Evolutionary conservation across 2,329 filamentous ascomycete species (phyloP).

Genomic region (Penicillium sp.): DNA sequence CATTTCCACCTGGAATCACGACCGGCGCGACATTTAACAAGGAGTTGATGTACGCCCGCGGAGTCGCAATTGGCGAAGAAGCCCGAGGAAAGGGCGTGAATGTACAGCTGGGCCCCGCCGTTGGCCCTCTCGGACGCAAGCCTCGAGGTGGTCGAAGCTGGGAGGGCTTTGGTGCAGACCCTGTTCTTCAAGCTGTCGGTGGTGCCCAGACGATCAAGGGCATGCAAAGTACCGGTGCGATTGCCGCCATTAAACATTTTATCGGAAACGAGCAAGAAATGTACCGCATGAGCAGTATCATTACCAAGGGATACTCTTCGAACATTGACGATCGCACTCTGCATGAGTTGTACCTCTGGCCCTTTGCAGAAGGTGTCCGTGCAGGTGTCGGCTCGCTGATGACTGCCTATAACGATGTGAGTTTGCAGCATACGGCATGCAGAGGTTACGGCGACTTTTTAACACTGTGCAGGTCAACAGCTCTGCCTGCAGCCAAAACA

Average conservation of each 20-base stretch:
- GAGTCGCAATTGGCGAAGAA: conserved; percentile 70
- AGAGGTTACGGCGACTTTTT: neutral
- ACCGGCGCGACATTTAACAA: conserved; percentile 77
- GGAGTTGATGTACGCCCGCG: conserved; percentile 69
- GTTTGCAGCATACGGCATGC: neutral
- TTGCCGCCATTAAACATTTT: conserved; percentile 62
- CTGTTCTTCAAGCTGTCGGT: conserved; percentile 63
- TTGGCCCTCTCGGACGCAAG: conserved; percentile 73
- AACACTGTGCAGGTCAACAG: conserved; percentile 60
- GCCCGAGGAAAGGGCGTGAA: conserved; percentile 75
- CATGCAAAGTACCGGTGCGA: conserved; percentile 61
- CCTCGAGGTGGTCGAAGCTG: conserved; percentile 74
- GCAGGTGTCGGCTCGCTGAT: conserved; percentile 54
- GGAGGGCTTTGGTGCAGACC: conserved; percentile 75
- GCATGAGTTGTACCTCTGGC: conserved; percentile 53
- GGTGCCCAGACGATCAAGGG: conserved; percentile 59
- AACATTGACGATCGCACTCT: conserved; percentile 58
- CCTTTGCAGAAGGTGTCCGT: conserved; percentile 54
- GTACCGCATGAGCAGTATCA: conserved; percentile 53
- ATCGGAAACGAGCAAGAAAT: conserved; percentile 55
- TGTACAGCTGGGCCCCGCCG: conserved; percentile 70
- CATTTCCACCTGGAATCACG: conserved; percentile 79
- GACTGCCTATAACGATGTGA: conserved; percentile 49
- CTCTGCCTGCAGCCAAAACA: conserved; percentile 69
- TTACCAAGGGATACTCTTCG: conserved; percentile 47